These are phyloP conservation scores for Starmerella sirachaensis DNA, from an alignment of 805 yeast genomes.

Conservation along the genomic window DNA sequence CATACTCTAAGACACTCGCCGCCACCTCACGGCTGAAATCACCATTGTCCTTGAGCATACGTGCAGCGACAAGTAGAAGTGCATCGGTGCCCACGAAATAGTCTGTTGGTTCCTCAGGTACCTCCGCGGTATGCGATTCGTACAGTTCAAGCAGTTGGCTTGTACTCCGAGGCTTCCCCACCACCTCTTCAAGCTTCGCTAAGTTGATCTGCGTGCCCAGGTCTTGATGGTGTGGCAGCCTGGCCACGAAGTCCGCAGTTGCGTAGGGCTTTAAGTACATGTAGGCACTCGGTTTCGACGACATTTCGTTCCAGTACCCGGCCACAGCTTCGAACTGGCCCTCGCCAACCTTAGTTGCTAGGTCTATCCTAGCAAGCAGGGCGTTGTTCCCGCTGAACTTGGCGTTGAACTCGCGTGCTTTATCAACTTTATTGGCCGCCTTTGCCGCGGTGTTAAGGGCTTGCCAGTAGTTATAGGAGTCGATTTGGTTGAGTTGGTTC, in stretches of 20 bases:
- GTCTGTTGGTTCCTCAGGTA: slow-evolving; percentile 41
- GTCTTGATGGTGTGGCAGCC: slow-evolving; percentile 11
- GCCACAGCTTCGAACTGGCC: slow-evolving; percentile 19
- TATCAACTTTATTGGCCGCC: slow-evolving; percentile 29
- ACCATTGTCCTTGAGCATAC: slow-evolving; percentile 23
- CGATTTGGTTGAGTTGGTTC: slow-evolving; percentile 40
- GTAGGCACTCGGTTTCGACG: slow-evolving; percentile 52
- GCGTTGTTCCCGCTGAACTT: slow-evolving; percentile 41
- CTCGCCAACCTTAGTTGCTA: slow-evolving; percentile 24
- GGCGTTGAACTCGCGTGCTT: slow-evolving; percentile 27
- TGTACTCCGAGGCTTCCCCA: slow-evolving; percentile 23
- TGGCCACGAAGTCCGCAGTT: slow-evolving; percentile 21
- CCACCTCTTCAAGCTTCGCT: slow-evolving; percentile 38
- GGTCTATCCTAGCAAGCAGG: slow-evolving; percentile 41
- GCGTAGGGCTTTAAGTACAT: slow-evolving; percentile 41
- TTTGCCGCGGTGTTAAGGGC: slow-evolving; percentile 37
- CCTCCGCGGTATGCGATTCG: slow-evolving; percentile 28
- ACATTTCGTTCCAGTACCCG: slow-evolving; percentile 37
- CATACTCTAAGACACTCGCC: slow-evolving; percentile 46
- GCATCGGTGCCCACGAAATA: slow-evolving; percentile 61
- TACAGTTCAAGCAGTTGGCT: slow-evolving; percentile 32
- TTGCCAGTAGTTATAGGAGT: slow-evolving; percentile 73
- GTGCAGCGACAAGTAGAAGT: slow-evolving; percentile 42
- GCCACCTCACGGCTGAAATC: slow-evolving; percentile 28
- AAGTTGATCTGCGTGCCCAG: slow-evolving; percentile 31